Conservation (phyloP, 2,329 filamentous ascomycete genomes). For the Aspergillus sergii region DNA sequence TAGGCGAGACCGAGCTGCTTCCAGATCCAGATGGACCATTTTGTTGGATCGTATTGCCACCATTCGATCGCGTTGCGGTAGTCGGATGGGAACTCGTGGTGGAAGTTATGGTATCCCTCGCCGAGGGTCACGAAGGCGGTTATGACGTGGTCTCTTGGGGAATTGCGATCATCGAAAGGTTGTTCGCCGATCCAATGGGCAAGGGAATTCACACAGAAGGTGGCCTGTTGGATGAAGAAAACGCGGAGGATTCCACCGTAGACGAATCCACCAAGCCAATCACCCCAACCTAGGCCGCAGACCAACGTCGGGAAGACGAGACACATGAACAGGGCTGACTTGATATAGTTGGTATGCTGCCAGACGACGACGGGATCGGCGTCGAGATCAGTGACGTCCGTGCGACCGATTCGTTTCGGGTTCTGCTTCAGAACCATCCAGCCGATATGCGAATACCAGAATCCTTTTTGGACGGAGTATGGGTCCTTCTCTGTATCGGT, state of each 20-base stretch:
- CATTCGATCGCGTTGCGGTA: constrained; percentile 86
- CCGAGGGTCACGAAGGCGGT: constrained; percentile 80
- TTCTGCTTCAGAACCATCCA: constrained; percentile 79
- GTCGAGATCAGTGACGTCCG: constrained; percentile 82
- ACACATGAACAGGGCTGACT: constrained; percentile 69
- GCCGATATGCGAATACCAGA: constrained; percentile 65
- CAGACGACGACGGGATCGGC: constrained; percentile 78
- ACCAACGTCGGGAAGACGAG: constrained; percentile 72
- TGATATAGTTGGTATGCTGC: constrained; percentile 82
- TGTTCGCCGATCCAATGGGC: constrained; percentile 87
- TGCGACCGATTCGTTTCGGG: constrained; percentile 78
- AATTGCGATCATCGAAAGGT: constrained; percentile 85
- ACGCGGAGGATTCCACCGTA: constrained; percentile 80
- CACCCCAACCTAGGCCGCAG: constrained; percentile 72
- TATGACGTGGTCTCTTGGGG: constrained; percentile 78
- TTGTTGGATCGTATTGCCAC: constrained; percentile 86
- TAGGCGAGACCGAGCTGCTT: constrained; percentile 78
- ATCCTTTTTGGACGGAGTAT: constrained; percentile 82
- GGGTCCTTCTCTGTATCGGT: constrained; percentile 88
- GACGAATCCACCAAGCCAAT: constrained; percentile 76
- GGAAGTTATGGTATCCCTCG: constrained; percentile 89
- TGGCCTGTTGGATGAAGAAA: constrained; percentile 84
- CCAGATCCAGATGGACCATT: constrained; percentile 80
- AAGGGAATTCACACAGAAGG: constrained; percentile 86
- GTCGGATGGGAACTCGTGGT: constrained; percentile 47